These are phyloP conservation scores for Paramecium tetraurelia DNA, from an alignment of 73 alveolate species.

Conservation along the genomic window DNA sequence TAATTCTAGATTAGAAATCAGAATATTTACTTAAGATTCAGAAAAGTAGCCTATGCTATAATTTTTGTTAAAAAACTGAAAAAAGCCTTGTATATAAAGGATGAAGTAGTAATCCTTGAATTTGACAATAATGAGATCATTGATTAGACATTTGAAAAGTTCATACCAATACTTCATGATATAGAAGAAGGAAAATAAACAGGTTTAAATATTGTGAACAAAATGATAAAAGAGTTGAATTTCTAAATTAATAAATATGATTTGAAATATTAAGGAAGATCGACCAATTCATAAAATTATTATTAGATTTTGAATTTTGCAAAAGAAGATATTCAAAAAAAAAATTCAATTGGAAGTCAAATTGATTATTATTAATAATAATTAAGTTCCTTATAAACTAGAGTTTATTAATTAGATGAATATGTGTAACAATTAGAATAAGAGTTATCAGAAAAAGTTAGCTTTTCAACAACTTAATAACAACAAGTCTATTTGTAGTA, in stretches of 20 bases:
- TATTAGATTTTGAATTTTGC: not conserved
- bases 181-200: not conserved
- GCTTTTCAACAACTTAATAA: not conserved
- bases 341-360: not conserved
- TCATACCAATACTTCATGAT: not conserved
- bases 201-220: not conserved
- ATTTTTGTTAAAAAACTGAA: not conserved
- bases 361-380: slow-evolving; percentile 22
- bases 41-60: slow-evolving; percentile 10
- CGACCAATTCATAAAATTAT: not conserved
- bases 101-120: not conserved
- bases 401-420: slow-evolving; percentile 23
- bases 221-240: not conserved
- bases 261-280: not conserved
- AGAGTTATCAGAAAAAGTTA: not conserved
- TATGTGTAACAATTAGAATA: slow-evolving; percentile 1
- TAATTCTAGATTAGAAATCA: not conserved
- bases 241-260: not conserved
- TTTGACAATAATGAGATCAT: not conserved
- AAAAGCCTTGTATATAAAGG: not conserved
- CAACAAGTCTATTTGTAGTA: not conserved
- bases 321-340: not conserved
- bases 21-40: not conserved
- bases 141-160: not conserved
- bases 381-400: not conserved